Evolutionary conservation across 2,329 filamentous ascomycete genomes (phyloP).

Genomic region (Teratosphaeriaceae sp.): DNA sequence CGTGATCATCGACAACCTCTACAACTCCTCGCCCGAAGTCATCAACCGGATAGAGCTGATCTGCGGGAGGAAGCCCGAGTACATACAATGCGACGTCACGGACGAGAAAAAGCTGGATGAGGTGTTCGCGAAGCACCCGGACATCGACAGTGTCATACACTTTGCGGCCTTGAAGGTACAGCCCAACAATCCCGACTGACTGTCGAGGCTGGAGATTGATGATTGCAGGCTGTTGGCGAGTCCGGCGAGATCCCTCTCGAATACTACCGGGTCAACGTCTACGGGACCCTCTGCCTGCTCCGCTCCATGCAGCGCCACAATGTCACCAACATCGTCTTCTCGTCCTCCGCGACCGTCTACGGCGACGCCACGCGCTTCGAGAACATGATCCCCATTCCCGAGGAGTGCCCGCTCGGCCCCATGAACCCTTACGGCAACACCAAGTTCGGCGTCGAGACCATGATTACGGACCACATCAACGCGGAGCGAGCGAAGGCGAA

Average conservation of each 20-base stretch:
- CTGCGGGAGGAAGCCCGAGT: constrained; percentile 76
- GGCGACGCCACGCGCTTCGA: constrained; percentile 93
- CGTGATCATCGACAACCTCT: constrained; percentile 90
- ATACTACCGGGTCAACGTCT: constrained; percentile 97
- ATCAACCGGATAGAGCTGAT: constrained; percentile 94
- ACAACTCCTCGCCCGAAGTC: constrained; percentile 90
- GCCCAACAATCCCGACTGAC: background rate
- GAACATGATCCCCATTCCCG: constrained; percentile 98
- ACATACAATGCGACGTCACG: constrained; percentile 83
- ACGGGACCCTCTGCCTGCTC: constrained; percentile 82
- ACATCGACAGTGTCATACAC: constrained; percentile 97
- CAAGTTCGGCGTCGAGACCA: constrained; percentile 83
- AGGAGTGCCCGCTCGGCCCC: constrained; percentile 89
- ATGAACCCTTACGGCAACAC: constrained; percentile 98
- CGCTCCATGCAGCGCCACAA: constrained; percentile 82
- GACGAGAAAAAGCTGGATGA: constrained; percentile 75
- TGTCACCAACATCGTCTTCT: constrained; percentile 97
- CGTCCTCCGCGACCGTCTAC: constrained; percentile 95
- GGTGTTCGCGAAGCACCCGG: constrained; percentile 81
- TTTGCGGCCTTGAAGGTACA: constrained; percentile 90
- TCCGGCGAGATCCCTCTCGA: constrained; percentile 89
- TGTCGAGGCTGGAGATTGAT: constrained; percentile 8
- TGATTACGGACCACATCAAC: constrained; percentile 86
- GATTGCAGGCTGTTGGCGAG: constrained; percentile 81
- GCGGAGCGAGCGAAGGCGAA: constrained; percentile 76